Percentiles rank a stretch among this genome's conserved stretches.
phyloP scores from a whole-genome alignment of 2,329 filamentous ascomycete genomes.

The Clonostachys rhizophaga region DNA sequence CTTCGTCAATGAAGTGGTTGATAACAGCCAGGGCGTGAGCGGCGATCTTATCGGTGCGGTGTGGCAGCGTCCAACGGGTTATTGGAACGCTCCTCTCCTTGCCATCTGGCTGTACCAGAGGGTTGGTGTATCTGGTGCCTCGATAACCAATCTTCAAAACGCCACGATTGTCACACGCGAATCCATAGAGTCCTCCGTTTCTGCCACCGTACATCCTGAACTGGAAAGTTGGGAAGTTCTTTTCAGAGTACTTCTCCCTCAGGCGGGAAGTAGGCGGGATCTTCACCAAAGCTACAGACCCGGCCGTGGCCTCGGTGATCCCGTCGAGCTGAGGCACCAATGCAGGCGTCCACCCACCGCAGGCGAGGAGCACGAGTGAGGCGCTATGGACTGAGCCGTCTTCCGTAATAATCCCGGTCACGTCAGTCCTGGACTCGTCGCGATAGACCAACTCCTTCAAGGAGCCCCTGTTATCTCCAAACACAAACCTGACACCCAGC shows the following conservation, averaged over 20 bases:
- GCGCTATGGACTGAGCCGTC: conserved; percentile 8
- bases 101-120: conserved; percentile 24
- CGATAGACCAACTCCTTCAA: conserved; percentile 17
- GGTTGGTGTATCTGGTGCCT: conserved; percentile 45
- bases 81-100: conserved; percentile 29
- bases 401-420: background rate
- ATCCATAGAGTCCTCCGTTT: conserved; percentile 40
- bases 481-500: conserved; percentile 34
- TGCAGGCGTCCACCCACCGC: conserved; percentile 7
- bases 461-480: conserved; percentile 21
- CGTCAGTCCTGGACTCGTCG: conserved; percentile 13
- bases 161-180: conserved; percentile 34
- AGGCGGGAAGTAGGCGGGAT: conserved; percentile 4
- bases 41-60: conserved; percentile 14
- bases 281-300: conserved; percentile 7
- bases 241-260: conserved; percentile 3
- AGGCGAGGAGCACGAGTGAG: conserved; percentile 13
- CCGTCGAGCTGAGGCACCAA: conserved; percentile 8
- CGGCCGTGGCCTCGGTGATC: conserved; percentile 9
- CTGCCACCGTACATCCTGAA: conserved; percentile 11
- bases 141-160: conserved; percentile 45
- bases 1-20: conserved; percentile 25
- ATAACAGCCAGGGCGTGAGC: conserved; percentile 17
- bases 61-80: conserved; percentile 24
- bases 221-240: conserved; percentile 22